Evolutionary conservation across 352 stramenopile genomes (phyloP).

Genomic region (Pythium vanterpoolii): DNA sequence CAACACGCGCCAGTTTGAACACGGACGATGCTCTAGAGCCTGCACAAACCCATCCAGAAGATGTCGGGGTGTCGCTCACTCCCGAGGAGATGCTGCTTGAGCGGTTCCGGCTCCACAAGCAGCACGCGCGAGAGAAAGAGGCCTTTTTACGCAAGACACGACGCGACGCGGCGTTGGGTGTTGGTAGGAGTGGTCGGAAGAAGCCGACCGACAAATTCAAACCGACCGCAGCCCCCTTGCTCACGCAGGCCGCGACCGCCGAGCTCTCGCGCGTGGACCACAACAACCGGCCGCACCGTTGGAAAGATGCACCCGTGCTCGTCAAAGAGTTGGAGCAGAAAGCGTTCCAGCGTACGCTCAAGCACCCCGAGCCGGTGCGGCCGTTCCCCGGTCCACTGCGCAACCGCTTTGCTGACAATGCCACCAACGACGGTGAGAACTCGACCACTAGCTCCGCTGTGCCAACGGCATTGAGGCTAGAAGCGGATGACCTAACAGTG

Average conservation of each 20-base stretch:
- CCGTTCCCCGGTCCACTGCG: conserved; percentile 59
- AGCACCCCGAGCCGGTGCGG: conserved; percentile 41
- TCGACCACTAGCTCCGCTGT: not conserved
- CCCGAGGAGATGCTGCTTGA: conserved; percentile 60
- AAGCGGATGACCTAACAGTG: not conserved
- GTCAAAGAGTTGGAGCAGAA: conserved; percentile 61
- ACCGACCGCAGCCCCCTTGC: no score
- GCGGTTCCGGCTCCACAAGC: conserved; percentile 78
- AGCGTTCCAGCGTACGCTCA: conserved; percentile 53
- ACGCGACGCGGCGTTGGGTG: conserved; percentile 29
- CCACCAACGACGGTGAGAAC: conserved; percentile 6
- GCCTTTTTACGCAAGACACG: conserved; percentile 56
- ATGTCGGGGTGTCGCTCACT: not conserved
- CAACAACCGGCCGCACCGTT: conserved; percentile 83
- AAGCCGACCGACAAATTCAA: conserved; percentile 15
- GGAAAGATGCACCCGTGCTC: conserved; percentile 73
- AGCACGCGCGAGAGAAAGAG: conserved; percentile 67
- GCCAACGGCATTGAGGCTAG: not conserved
- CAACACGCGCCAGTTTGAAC: conserved; percentile 1
- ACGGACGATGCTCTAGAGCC: not conserved
- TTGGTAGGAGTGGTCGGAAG: not conserved
- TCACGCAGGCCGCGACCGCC: no score
- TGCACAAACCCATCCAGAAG: not conserved
- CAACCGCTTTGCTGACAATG: conserved; percentile 41
- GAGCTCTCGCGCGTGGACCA: conserved; percentile 76